Base-by-base conservation (phyloP, 306 rosid species). In the Cucurbita argyrosperma region DNA sequence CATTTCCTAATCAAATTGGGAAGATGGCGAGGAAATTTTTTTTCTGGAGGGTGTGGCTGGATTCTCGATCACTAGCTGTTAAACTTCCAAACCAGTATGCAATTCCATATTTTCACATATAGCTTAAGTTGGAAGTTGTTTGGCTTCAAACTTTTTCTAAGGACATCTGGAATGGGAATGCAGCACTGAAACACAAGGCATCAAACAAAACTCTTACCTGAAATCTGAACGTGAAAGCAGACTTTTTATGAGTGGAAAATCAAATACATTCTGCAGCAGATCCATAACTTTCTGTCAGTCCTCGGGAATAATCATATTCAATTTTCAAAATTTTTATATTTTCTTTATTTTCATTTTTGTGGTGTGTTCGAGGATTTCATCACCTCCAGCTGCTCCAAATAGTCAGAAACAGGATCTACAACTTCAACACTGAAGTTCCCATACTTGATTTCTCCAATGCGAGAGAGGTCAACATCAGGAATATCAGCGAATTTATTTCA, bases 371-470 rank as follows among this genome's bases (percentile, higher is more conserved):
- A 21, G 54, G 15, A 52, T 23, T 57, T 46, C 14, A 79, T 76
- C 75, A 90, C 99, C 99, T 91, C 92, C 84, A 95, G 50, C 63
- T 91, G 83, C 83, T 91, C 99, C 85, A 91, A 77, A 84, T 95
- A 95, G 77, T 95, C 97, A 75, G 96, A 84, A 78, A 95, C 99
- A 5, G 96, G 91, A 76, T 91, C 91, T 71, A 95, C 75, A 64
- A 95, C 99, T 87, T 95, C 99, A 74, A 91, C 97, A 59, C 76
- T 82, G 84, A 89, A 95, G 80, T 86, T 87, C 78, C 93, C 96
- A 47, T 51, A 83, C 77, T 86, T 84, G 11, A 93, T 83, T 77
- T 88, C 90, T 70, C 96, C 97, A 76, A 82, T 72, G 52, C 70
- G 74, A 50, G 99, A 89, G 79, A 95, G 83, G 84, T 95, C 96